Evolutionary conservation across 495 filamentous ascomycete species (phyloP).

Genomic region (Annulohypoxylon maeteangense): DNA sequence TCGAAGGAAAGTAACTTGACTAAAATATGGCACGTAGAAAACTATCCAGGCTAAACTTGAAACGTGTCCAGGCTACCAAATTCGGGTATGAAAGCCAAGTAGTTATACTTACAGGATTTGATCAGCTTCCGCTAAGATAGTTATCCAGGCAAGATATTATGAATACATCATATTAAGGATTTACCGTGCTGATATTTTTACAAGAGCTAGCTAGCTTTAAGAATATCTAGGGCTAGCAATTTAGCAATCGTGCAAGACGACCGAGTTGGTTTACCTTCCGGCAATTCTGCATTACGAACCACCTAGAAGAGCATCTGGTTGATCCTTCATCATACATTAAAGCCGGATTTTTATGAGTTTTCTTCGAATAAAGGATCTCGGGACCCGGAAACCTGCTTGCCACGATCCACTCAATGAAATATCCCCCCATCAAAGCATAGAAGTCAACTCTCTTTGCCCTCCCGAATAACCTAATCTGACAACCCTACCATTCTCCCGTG

Average conservation of each 20-base stretch:
- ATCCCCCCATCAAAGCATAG: constrained; percentile 4
- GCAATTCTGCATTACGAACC: constrained; percentile 7
- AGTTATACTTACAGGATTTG: too few species aligned
- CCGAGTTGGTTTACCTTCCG: neutral
- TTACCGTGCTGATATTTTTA: neutral
- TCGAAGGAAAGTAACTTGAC: neutral
- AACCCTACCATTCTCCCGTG: constrained; percentile 42
- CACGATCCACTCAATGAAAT: constrained; percentile 20
- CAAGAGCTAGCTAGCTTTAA: constrained; percentile 2
- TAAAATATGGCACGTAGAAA: neutral
- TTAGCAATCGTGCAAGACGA: neutral
- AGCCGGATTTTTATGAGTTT: constrained; percentile 8
- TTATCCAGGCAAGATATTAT: neutral
- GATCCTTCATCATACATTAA: constrained; percentile 5
- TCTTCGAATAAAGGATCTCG: neutral
- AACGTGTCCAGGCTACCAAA: neutral
- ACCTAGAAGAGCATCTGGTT: neutral
- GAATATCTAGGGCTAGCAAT: neutral
- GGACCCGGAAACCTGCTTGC: constrained; percentile 14
- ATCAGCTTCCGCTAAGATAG: too few species aligned
- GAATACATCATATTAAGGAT: neutral
- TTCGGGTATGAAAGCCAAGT: too few species aligned
- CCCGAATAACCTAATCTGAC: constrained; percentile 19
- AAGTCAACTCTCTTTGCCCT: constrained; percentile 19
- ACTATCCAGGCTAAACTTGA: neutral